Evolutionary conservation across 2,329 filamentous ascomycete species (phyloP).

Genomic region (Cladophialophora carrionii): DNA sequence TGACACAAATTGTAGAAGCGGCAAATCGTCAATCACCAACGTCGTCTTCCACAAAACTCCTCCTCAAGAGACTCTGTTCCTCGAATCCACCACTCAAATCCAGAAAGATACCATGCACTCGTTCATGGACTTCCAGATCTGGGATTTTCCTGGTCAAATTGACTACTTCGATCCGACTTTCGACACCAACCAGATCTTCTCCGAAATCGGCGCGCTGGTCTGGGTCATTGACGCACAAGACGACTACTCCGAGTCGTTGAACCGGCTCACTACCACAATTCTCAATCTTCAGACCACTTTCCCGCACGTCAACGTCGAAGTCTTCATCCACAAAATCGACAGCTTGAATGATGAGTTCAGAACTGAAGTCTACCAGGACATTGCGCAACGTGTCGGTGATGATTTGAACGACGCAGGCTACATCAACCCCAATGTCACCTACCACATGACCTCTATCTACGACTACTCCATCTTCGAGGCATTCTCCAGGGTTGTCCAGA

Average conservation of each 20-base stretch:
- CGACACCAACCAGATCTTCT: conserved; percentile 83
- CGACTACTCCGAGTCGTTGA: conserved; percentile 91
- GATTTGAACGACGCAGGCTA: conserved; percentile 91
- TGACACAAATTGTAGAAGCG: conserved; percentile 66
- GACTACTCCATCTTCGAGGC: conserved; percentile 98
- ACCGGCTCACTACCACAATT: conserved; percentile 83
- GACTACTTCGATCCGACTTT: conserved; percentile 89
- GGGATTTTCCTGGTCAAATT: conserved; percentile 94
- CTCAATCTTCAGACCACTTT: conserved; percentile 85
- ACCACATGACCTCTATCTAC: conserved; percentile 97
- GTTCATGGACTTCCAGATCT: conserved; percentile 99
- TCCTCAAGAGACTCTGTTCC: conserved; percentile 90
- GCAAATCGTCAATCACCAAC: conserved; percentile 97
- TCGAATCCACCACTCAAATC: conserved; percentile 91
- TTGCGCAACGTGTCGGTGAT: conserved; percentile 93
- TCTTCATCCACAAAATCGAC: conserved; percentile 99
- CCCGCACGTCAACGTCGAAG: conserved; percentile 93
- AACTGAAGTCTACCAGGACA: conserved; percentile 92
- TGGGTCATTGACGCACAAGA: conserved; percentile 99
- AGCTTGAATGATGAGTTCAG: conserved; percentile 97
- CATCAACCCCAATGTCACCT: conserved; percentile 90
- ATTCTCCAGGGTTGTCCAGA: conserved; percentile 97
- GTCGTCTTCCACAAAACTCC: conserved; percentile 99
- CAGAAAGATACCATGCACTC: conserved; percentile 96
- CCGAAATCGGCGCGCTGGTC: conserved; percentile 89